These are phyloP conservation scores for Hydnum rufescens DNA, from an alignment of 768 basidiomycete species.

Conservation along the genomic window DNA sequence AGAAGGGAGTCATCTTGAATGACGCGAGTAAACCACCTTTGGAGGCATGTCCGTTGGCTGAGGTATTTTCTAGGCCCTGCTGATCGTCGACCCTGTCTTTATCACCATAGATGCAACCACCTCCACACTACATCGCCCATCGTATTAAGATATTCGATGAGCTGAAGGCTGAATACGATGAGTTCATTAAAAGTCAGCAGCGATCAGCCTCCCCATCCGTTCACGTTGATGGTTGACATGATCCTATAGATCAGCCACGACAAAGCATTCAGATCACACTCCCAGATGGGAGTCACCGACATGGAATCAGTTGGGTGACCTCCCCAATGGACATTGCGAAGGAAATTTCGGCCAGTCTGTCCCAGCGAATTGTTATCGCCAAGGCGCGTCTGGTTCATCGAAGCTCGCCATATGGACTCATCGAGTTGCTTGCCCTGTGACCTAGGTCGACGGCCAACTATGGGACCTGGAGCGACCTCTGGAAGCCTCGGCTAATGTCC, in stretches of 20 bases:
- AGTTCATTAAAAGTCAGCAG: conserved; percentile 52
- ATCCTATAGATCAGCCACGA: conserved; percentile 39
- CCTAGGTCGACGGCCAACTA: conserved; percentile 59
- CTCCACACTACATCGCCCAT: conserved; percentile 72
- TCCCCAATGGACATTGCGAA: conserved; percentile 82
- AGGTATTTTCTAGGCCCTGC: not conserved
- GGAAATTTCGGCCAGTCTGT: conserved; percentile 65
- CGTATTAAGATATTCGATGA: conserved; percentile 79
- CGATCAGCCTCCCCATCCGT: conserved; percentile 1
- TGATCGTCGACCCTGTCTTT: not conserved
- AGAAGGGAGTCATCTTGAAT: not conserved
- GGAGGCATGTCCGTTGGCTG: not conserved
- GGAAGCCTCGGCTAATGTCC: conserved; percentile 63
- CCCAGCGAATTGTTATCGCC: conserved; percentile 81
- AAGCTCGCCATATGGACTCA: conserved; percentile 2
- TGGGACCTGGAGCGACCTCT: conserved; percentile 95
- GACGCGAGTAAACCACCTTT: not conserved
- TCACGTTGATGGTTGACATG: conserved; percentile 15
- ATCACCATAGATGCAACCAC: conserved; percentile 45
- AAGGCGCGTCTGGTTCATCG: conserved; percentile 35
- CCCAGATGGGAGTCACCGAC: conserved; percentile 66
- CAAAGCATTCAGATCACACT: conserved; percentile 69
- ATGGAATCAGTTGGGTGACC: conserved; percentile 86
- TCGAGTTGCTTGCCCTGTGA: not conserved
- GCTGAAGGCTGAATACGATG: conserved; percentile 67